phyloP scores from a whole-genome alignment of 257 asterid species.

The Scutellaria barbata region DNA sequence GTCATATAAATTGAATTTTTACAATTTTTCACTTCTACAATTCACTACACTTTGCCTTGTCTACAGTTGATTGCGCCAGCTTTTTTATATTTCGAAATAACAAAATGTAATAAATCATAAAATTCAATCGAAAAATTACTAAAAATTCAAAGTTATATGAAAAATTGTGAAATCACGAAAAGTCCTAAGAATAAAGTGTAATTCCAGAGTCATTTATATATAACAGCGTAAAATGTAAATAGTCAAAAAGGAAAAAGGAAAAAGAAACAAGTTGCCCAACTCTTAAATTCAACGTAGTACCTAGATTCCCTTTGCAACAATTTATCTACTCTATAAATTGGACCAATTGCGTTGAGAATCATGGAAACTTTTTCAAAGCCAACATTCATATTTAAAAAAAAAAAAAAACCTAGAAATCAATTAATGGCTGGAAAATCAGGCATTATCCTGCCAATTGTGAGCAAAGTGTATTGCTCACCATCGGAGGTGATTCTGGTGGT shows the following conservation, averaged over 20 bases:
- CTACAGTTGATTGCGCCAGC: too few species aligned
- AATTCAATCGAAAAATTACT: too few species aligned
- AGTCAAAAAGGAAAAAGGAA: conserved; percentile 24
- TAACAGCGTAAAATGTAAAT: too few species aligned
- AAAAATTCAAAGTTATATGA: too few species aligned
- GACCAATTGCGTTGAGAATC: conserved; percentile 13
- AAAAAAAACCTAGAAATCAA: background rate
- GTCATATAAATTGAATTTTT: too few species aligned
- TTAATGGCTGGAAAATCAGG: conserved; percentile 42
- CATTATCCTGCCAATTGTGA: conserved; percentile 53
- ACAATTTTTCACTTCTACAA: too few species aligned
- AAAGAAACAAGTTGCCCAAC: conserved; percentile 34
- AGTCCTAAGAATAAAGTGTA: too few species aligned
- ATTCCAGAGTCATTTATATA: too few species aligned
- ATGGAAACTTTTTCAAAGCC: background rate
- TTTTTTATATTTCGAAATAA: too few species aligned
- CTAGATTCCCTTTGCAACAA: background rate
- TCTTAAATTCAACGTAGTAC: conserved; percentile 9
- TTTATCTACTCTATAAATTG: conserved; percentile 35
- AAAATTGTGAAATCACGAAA: too few species aligned
- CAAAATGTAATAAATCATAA: too few species aligned
- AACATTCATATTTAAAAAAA: background rate
- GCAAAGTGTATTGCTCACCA: conserved; percentile 73
- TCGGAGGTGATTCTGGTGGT: conserved; percentile 60
- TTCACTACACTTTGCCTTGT: too few species aligned